Conservation (phyloP, 345 rosid species). For the Lepidium africanum region DNA sequence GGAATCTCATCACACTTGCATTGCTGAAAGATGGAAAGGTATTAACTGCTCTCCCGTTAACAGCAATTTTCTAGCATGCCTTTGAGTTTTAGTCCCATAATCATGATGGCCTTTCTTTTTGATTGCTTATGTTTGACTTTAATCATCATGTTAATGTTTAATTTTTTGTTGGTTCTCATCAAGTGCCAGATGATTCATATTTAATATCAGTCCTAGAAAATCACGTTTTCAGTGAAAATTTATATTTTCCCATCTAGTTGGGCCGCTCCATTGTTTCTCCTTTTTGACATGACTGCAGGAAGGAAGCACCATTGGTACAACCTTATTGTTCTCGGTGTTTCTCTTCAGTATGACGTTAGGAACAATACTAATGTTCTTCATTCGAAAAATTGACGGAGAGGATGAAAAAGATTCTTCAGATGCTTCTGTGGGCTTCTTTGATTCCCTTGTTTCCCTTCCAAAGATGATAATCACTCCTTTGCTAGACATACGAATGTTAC, state of each 20-base stretch:
- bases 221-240: background rate
- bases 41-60: slow-evolving; percentile 11
- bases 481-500: slow-evolving; percentile 63
- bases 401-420: slow-evolving; percentile 38
- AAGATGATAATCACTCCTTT: slow-evolving; percentile 61
- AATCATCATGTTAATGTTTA: background rate
- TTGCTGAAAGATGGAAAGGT: slow-evolving; percentile 53
- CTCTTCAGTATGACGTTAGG: slow-evolving; percentile 75
- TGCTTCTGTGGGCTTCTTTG: slow-evolving; percentile 44
- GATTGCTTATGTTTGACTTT: background rate
- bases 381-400: slow-evolving; percentile 51
- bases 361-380: slow-evolving; percentile 65
- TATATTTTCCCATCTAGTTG: background rate
- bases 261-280: slow-evolving; percentile 7
- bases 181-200: background rate
- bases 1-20: slow-evolving; percentile 82
- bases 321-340: slow-evolving; percentile 64
- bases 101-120: background rate
- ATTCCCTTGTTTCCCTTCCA: slow-evolving; percentile 40
- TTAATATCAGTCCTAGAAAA: background rate
- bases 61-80: background rate
- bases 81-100: background rate
- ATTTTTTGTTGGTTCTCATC: background rate
- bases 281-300: slow-evolving; percentile 41
- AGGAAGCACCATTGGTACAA: slow-evolving; percentile 65